Evolutionary conservation across 345 rosid genomes (phyloP).

Genomic region (Salix koriyanagi): DNA sequence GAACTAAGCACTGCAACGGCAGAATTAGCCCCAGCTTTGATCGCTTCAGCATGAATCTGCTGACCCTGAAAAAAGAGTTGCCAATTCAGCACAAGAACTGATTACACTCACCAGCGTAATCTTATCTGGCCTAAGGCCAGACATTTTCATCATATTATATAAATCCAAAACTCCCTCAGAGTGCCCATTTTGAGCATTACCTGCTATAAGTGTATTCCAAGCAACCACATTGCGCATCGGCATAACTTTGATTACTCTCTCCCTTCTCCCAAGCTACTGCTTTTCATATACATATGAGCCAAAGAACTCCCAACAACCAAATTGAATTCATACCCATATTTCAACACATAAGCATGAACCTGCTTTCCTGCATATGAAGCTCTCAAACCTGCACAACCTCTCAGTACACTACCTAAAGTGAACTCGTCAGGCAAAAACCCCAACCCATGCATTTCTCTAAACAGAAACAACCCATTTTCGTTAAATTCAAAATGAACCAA

Average conservation of each 20-base stretch:
- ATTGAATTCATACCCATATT: constrained; percentile 48
- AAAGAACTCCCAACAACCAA: constrained; percentile 57
- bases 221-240: constrained; percentile 47
- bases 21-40: constrained; percentile 50
- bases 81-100: constrained; percentile 70
- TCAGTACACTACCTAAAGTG: constrained; percentile 59
- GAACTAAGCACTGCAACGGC: constrained; percentile 52
- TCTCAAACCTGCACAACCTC: constrained; percentile 60
- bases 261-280: constrained; percentile 59
- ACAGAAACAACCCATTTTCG: constrained; percentile 52
- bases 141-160: constrained; percentile 54
- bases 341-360: constrained; percentile 48
- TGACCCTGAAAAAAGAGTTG: constrained; percentile 69
- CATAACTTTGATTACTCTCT: constrained; percentile 48
- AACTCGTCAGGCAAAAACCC: constrained; percentile 59
- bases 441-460: constrained; percentile 43
- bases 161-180: constrained; percentile 47
- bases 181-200: constrained; percentile 59
- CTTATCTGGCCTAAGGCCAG: constrained; percentile 52
- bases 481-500: constrained; percentile 49
- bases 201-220: constrained; percentile 69
- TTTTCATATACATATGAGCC: constrained; percentile 77
- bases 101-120: constrained; percentile 63
- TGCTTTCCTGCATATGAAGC: constrained; percentile 44
- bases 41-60: constrained; percentile 68